Conservation (phyloP, 331 rosid species). For the Quercus lobata region DNA sequence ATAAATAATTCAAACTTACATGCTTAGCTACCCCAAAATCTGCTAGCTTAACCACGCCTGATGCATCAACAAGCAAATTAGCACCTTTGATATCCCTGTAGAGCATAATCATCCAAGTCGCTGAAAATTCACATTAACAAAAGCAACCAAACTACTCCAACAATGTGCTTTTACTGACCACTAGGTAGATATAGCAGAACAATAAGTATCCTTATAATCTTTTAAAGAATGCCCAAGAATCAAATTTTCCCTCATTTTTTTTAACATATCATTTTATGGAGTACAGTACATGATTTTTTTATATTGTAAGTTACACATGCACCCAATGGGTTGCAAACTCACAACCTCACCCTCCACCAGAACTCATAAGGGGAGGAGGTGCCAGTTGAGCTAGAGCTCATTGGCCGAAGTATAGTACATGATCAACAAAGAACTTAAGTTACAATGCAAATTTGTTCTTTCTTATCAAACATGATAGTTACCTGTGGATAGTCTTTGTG, state of each 20-base stretch:
- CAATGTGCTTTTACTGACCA: conserved; percentile 10
- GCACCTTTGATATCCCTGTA: conserved; percentile 97
- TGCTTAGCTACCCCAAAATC: conserved; percentile 96
- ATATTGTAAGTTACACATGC: no score
- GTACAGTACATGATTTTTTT: background rate
- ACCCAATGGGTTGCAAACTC: no score
- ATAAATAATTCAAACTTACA: conserved; percentile 50
- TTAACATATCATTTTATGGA: background rate
- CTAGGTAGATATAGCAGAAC: background rate
- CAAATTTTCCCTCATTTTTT: background rate
- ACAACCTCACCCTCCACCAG: no score
- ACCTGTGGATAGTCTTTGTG: conserved; percentile 91
- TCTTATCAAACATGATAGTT: conserved; percentile 1
- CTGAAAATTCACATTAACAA: conserved; percentile 17
- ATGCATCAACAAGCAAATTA: conserved; percentile 82
- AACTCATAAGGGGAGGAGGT: no score
- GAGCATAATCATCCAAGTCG: conserved; percentile 18
- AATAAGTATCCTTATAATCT: background rate
- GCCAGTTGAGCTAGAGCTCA: no score
- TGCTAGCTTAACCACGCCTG: conserved; percentile 88
- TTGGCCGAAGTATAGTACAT: background rate
- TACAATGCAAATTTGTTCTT: background rate
- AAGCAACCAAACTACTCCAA: background rate
- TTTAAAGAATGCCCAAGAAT: background rate
- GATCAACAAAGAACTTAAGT: background rate